Base-by-base conservation (phyloP, 2,329 filamentous ascomycete species). In the Colletotrichum eleusines region DNA sequence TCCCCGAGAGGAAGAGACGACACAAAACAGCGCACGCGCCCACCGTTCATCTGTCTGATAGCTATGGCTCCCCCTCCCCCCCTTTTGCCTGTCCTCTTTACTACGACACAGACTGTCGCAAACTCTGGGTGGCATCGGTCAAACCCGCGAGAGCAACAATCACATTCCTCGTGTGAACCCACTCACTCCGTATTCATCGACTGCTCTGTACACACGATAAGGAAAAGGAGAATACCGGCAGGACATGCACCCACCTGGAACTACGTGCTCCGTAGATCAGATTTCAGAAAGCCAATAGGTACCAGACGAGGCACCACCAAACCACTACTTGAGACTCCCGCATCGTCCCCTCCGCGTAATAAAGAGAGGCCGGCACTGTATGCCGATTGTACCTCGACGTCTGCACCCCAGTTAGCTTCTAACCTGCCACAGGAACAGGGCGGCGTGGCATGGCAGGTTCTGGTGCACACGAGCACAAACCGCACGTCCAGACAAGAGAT, bases 71-170 rank as follows among this genome's bases (percentile, higher is more conserved):
- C 1, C 20, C 20, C 20, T 6, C 44, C 44, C 3, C 46, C 44
- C 44, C 3, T 14, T 35, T 28, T 35, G 8, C n/a, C 16, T 9
- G 20, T n/a, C 23, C 35, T 16, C 14, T 26, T 14, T 33, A 23
- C 8, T 23, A 5, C 8, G 28, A 26, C 31, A 57, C 12, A 44
- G 31, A 18, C n/a, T 20, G n/a, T 46, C 23, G n/a, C 28, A 38
- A 26, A 28, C 54, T 53, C 63, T 65, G 18, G 42, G 53, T 59
- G 26, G 53, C 53, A 65, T 40, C 62, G 48, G 20, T 38, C 62
- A 64, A 64, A 28, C 62, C 35, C 28, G 23, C 26, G 46, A 51
- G 42, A 48, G n/a, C 38, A 38, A 42, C 18, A 14, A 38, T 42
- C 11, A 31, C 26, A 9, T 42, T 26, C 42, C 42, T 33, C 42